These are phyloP conservation scores for Lepidopterella palustris DNA, from an alignment of 495 filamentous ascomycete species.

Conservation along the genomic window DNA sequence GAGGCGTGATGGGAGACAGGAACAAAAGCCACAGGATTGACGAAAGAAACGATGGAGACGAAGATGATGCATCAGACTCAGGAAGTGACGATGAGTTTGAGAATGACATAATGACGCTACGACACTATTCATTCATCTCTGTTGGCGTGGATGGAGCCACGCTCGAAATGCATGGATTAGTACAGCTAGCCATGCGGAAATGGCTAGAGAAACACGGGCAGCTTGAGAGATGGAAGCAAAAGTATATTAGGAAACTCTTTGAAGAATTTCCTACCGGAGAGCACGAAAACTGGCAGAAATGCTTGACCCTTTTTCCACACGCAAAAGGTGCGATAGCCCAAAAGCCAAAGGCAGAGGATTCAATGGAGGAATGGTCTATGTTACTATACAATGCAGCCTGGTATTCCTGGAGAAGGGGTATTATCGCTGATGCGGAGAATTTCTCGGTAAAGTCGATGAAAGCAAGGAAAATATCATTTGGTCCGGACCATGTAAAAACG, in stretches of 20 bases:
- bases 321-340: constrained; percentile 11
- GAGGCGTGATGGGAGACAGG: constrained; percentile 1
- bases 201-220: constrained; percentile 39
- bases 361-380: constrained; percentile 18
- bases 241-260: constrained; percentile 36
- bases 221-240: constrained; percentile 35
- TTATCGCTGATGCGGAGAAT: constrained; percentile 1
- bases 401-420: neutral
- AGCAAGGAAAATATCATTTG: constrained; percentile 6
- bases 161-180: constrained; percentile 45
- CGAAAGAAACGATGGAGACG: neutral
- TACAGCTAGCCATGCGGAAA: constrained; percentile 39
- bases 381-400: constrained; percentile 10
- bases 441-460: neutral
- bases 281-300: constrained; percentile 25
- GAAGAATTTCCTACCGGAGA: constrained; percentile 36
- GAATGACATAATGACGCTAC: constrained; percentile 7
- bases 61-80: neutral
- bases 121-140: constrained; percentile 11
- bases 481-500: neutral
- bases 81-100: constrained; percentile 10
- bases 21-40: neutral
- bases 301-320: constrained; percentile 30
- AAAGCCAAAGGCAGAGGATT: constrained; percentile 7
- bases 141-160: constrained; percentile 11